A percentile compares a stretch with the other conserved stretches of the same genome.
Evolutionary conservation across 2,329 filamentous ascomycete species (phyloP).

Genomic region (Elsinoe ampelina): DNA sequence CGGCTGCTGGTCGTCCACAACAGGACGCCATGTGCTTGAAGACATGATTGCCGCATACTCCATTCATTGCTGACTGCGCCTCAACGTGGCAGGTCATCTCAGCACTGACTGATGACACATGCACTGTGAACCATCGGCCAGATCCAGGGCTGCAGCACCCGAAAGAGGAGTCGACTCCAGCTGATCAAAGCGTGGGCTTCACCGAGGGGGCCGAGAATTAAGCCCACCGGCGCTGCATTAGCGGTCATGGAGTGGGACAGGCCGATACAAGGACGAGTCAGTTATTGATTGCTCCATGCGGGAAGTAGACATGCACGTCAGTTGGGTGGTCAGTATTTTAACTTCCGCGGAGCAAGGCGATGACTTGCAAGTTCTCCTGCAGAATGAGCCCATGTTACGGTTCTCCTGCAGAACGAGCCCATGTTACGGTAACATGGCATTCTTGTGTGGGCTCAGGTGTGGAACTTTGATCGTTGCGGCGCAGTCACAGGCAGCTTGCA

Average conservation of each 20-base stretch:
- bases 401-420: neutral
- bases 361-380: neutral
- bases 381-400: neutral
- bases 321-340: too few relatives aligned
- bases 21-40: too few relatives aligned
- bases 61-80: neutral
- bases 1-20: too few relatives aligned
- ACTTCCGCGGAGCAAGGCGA: neutral
- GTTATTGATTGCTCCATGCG: neutral
- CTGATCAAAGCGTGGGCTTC: neutral
- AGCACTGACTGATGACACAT: neutral
- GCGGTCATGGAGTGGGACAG: neutral
- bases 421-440: constrained; percentile 4
- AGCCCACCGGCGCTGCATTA: neutral
- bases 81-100: neutral
- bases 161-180: neutral
- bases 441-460: neutral
- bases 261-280: neutral
- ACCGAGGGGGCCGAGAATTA: neutral
- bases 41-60: neutral
- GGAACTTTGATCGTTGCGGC: neutral
- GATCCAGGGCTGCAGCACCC: neutral
- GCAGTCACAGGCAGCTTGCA: neutral
- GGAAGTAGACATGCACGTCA: too few relatives aligned
- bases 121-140: neutral